Conservation (phyloP, 192 early-diverging fungal species). For the Obelidium mucronatum region DNA sequence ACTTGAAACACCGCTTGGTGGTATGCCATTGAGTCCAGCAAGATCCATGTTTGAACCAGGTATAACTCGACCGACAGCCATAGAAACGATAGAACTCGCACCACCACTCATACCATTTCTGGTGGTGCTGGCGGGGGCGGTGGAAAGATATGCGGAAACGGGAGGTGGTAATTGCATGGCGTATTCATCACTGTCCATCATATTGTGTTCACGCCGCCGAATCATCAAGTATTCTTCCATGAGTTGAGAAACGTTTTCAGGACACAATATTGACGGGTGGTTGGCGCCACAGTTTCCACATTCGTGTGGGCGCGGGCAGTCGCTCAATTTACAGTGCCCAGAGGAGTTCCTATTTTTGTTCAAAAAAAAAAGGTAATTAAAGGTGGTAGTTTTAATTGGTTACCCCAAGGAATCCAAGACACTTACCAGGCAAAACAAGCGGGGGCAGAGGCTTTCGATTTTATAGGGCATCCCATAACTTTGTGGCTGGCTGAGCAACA, state of each 20-base stretch:
- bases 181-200: not conserved
- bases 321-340: slow-evolving; percentile 6
- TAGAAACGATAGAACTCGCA: not conserved
- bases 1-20: not conserved
- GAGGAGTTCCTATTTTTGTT: slow-evolving; percentile 9
- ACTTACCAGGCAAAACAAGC: slow-evolving; percentile 28
- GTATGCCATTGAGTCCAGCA: not conserved
- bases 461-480: not conserved
- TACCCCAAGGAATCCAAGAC: not conserved
- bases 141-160: not conserved
- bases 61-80: not conserved
- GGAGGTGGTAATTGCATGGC: not conserved
- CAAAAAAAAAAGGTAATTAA: too few relatives aligned
- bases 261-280: slow-evolving; percentile 10
- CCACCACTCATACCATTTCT: not conserved
- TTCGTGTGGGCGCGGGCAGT: slow-evolving; percentile 14
- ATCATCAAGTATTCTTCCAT: not conserved
- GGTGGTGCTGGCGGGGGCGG: not conserved
- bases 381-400: not conserved
- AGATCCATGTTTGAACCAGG: not conserved
- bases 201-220: not conserved
- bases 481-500: slow-evolving; percentile 1
- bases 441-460: not conserved
- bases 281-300: slow-evolving; percentile 11
- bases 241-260: not conserved